Conservation (phyloP, 768 basidiomycete genomes). For the Russula compacta region DNA sequence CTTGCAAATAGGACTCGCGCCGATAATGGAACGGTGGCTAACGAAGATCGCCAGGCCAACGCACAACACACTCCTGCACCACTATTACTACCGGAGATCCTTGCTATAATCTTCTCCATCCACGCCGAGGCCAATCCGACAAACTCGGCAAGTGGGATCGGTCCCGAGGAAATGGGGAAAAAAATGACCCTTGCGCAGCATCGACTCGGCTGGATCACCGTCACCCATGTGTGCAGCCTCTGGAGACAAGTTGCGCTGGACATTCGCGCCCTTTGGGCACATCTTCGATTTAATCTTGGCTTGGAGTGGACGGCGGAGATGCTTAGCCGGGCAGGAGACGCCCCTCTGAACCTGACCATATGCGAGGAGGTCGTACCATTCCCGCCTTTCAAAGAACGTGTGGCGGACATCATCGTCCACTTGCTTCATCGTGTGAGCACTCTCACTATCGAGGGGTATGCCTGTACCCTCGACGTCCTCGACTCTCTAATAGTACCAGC, state of each 20-base stretch:
- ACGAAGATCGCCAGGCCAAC: background rate
- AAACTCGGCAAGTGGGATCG: background rate
- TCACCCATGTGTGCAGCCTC: conserved; percentile 11
- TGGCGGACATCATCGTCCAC: background rate
- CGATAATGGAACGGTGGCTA: background rate
- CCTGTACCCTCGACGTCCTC: background rate
- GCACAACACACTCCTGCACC: background rate
- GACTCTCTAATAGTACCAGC: background rate
- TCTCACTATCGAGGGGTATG: conserved; percentile 4
- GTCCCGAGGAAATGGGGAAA: background rate
- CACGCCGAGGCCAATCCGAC: conserved; percentile 1
- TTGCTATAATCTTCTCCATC: conserved; percentile 2
- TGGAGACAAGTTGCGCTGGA: conserved; percentile 13
- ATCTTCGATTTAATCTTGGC: conserved; percentile 11
- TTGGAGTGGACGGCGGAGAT: conserved; percentile 5
- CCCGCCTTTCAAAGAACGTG: background rate
- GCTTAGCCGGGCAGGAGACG: conserved; percentile 2
- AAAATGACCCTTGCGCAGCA: background rate
- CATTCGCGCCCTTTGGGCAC: conserved; percentile 1
- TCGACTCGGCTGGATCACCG: conserved; percentile 11
- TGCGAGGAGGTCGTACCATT: background rate
- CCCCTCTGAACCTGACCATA: background rate
- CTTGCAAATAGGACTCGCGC: background rate
- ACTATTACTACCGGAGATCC: conserved; percentile 10
- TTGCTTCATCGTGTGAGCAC: conserved; percentile 1